Conservation (phyloP, 371 early-diverging fungal species). For the Basidiobolus meristosporus region DNA sequence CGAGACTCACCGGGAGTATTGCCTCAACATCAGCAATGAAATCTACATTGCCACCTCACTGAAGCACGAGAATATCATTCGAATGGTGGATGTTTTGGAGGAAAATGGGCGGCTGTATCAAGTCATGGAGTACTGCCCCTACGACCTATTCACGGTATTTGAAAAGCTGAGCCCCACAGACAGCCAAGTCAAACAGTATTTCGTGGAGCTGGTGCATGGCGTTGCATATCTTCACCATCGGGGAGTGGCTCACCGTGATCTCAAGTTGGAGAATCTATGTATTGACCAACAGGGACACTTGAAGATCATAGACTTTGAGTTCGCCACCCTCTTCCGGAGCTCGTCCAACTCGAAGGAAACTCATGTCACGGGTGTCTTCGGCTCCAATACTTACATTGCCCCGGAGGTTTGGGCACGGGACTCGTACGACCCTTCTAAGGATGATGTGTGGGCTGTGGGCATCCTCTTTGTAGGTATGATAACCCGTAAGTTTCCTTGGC, state of each 20-base stretch:
- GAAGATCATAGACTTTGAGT: constrained; percentile 87
- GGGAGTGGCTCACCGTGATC: constrained; percentile 65
- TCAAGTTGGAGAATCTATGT: constrained; percentile 69
- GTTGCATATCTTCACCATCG: constrained; percentile 51
- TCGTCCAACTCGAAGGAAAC: constrained; percentile 1
- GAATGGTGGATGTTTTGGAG: constrained; percentile 82
- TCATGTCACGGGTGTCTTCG: constrained; percentile 12
- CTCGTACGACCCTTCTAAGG: constrained; percentile 17
- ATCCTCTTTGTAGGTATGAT: constrained; percentile 20
- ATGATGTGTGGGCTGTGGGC: constrained; percentile 27
- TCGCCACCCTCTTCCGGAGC: background rate
- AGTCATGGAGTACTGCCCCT: constrained; percentile 67
- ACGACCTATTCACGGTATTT: constrained; percentile 51
- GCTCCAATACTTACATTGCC: constrained; percentile 30
- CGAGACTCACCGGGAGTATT: constrained; percentile 72
- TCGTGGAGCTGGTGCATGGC: constrained; percentile 53
- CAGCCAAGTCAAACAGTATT: constrained; percentile 15
- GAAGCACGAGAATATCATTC: constrained; percentile 70
- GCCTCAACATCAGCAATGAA: constrained; percentile 75
- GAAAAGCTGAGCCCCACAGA: too few relatives aligned
- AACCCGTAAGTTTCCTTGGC: constrained; percentile 18
- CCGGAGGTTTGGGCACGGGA: constrained; percentile 24
- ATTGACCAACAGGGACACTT: constrained; percentile 46
- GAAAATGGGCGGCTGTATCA: constrained; percentile 67
- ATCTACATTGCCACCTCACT: constrained; percentile 80